Evolutionary conservation across 2,329 filamentous ascomycete species (phyloP).

Genomic region (Emergomyces africanus): DNA sequence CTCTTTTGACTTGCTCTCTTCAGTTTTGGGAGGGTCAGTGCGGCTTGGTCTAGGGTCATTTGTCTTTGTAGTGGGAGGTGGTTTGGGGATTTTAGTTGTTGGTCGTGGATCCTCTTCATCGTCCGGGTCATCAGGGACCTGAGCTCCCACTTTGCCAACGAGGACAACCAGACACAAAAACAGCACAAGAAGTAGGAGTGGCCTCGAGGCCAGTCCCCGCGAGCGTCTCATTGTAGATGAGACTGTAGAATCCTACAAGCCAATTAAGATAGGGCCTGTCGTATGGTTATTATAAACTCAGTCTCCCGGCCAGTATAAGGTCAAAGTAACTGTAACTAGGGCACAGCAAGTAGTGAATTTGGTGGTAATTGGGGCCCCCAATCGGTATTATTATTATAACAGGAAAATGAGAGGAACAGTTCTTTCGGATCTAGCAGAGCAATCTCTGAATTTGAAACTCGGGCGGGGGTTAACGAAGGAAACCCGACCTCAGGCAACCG

Average conservation of each 20-base stretch:
- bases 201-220: conserved; percentile 4
- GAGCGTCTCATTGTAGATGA: conserved; percentile 4
- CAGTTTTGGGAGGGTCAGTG: conserved; percentile 16
- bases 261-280: background rate
- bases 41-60: background rate
- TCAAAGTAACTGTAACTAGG: no score
- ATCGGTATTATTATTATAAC: background rate
- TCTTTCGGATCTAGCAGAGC: background rate
- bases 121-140: conserved; percentile 12
- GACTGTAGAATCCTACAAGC: background rate
- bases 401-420: background rate
- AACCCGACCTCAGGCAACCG: background rate
- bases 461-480: background rate
- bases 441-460: background rate
- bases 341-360: background rate
- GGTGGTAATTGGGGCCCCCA: background rate
- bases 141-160: conserved; percentile 11
- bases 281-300: background rate
- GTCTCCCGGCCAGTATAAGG: background rate
- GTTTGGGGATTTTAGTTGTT: background rate
- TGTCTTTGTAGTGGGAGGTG: background rate
- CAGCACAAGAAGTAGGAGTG: conserved; percentile 10
- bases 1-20: background rate
- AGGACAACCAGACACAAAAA: conserved; percentile 10
- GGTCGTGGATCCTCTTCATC: conserved; percentile 1